Evolutionary conservation across 2,329 filamentous ascomycete species (phyloP).

Genomic region (Diaporthe nobilis): DNA sequence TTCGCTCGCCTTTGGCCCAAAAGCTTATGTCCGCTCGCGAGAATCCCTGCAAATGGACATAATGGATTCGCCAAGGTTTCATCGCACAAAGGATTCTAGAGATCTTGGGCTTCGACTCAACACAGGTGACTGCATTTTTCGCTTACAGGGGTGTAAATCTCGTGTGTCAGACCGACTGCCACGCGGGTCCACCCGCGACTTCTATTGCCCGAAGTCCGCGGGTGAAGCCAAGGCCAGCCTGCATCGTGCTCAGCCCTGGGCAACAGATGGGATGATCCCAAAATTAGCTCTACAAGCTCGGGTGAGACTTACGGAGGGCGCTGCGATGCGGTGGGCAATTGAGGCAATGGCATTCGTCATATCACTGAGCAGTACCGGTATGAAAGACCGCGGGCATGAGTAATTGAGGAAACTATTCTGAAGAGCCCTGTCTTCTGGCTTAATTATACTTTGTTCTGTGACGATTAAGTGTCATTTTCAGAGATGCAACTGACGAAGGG

Average conservation of each 20-base stretch:
- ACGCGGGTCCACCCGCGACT: background rate
- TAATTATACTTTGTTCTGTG: background rate
- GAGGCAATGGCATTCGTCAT: background rate
- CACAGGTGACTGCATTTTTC: background rate
- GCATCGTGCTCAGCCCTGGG: background rate
- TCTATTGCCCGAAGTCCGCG: constrained; percentile 15
- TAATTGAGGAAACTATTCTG: background rate
- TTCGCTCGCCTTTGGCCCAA: background rate
- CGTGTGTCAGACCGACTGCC: background rate
- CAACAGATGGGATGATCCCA: background rate
- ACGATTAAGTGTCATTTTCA: background rate
- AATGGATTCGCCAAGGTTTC: background rate
- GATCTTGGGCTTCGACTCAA: background rate
- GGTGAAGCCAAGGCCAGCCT: background rate
- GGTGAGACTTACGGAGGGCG: background rate
- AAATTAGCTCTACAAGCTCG: background rate
- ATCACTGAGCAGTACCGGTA: background rate
- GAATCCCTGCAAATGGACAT: background rate
- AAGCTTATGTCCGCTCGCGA: background rate
- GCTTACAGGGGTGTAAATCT: background rate
- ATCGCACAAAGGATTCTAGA: background rate
- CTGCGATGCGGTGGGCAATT: too few relatives aligned
- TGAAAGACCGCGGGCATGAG: background rate
- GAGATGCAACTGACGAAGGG: background rate
- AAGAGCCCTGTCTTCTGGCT: too few relatives aligned